phyloP scores from a whole-genome alignment of 495 filamentous ascomycete species.

The Neurospora sp. region DNA sequence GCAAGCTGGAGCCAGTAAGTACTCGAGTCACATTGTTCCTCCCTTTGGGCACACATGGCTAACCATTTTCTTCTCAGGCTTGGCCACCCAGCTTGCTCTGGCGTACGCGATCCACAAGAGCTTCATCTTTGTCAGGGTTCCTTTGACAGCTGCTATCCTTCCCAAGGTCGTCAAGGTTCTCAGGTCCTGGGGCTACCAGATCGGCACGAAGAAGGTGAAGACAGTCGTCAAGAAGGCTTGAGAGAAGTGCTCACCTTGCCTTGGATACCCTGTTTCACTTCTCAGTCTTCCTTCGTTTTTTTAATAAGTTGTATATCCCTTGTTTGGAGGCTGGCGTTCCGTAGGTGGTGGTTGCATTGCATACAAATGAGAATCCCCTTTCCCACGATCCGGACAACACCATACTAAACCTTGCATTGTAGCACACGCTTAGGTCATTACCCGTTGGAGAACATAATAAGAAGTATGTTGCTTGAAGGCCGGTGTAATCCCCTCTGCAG shows the following conservation, averaged over 20 bases:
- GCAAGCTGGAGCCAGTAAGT: slow-evolving; percentile 45
- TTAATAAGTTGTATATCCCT: neutral
- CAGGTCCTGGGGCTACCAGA: slow-evolving; percentile 67
- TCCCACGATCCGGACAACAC: neutral
- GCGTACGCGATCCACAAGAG: slow-evolving; percentile 98
- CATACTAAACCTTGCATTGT: neutral
- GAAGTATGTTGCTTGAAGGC: neutral
- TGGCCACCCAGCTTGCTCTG: slow-evolving; percentile 75
- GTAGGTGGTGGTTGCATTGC: slow-evolving; percentile 4
- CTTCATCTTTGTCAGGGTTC: slow-evolving; percentile 90
- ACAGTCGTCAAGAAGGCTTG: neutral
- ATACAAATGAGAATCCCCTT: slow-evolving; percentile 7
- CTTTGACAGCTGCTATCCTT: slow-evolving; percentile 76
- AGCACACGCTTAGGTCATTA: neutral
- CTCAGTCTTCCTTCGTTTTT: neutral
- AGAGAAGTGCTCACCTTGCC: neutral
- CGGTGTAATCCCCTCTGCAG: neutral
- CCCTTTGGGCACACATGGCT: neutral
- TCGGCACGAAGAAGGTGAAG: slow-evolving; percentile 35
- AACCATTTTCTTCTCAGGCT: slow-evolving; percentile 20
- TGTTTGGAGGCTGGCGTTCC: slow-evolving; percentile 4
- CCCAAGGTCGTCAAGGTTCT: slow-evolving; percentile 86
- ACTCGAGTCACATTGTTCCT: neutral
- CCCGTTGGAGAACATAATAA: neutral
- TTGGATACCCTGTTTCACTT: neutral